Evolutionary conservation across 139 green algal genomes (phyloP), one percentile per base, ranked within the genome.

Genomic region (Pleodorina starrii): DNA sequence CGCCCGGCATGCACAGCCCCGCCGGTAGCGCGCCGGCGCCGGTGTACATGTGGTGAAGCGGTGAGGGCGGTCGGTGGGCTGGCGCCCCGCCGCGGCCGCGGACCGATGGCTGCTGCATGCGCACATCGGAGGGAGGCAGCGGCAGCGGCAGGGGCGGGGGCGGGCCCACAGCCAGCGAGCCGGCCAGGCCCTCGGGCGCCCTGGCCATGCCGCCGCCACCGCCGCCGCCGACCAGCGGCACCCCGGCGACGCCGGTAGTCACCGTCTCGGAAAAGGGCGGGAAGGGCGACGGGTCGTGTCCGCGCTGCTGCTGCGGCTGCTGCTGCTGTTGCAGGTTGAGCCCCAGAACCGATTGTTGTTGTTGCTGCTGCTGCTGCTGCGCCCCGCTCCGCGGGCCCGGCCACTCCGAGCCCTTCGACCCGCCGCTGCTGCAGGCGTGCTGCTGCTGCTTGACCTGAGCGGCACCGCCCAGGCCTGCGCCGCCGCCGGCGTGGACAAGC

Each of bases 361-460:
- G 35, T 17, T 27, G n/a, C 63, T 21, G 63, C 11, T 38, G 43
- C 40, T 23, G 74, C 43, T 25, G 43, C 40, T 11, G 32, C 48
- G 21, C 32, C 4, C 43, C 76, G 4, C n/a, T 21, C 7, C 48
- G n/a, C 76, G 19, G 14, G 6, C 21, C 32, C 76, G 14, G 76
- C 76, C 44, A 63, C 29, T 63, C 32, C 7, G 44, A 48, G n/a
- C 48, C 51, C 1, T 40, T 69, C 25, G 35, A 11, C 21, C 78
- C 78, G 25, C 69, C 76, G 76, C 76, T 84, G 76, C 76, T 84
- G 76, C 74, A 66, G n/a, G 10, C 44, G 29, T 83, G 75, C n/a
- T 66, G 75, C 21, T 50, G 69, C 75, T 66, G 76, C 48, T 82
- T 76, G 46, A 76, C 29, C 27, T 73, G 63, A 11, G 35, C 63